These are phyloP conservation scores for Aureobasidium sp. DNA, from an alignment of 2,329 filamentous ascomycete genomes.

Conservation along the genomic window DNA sequence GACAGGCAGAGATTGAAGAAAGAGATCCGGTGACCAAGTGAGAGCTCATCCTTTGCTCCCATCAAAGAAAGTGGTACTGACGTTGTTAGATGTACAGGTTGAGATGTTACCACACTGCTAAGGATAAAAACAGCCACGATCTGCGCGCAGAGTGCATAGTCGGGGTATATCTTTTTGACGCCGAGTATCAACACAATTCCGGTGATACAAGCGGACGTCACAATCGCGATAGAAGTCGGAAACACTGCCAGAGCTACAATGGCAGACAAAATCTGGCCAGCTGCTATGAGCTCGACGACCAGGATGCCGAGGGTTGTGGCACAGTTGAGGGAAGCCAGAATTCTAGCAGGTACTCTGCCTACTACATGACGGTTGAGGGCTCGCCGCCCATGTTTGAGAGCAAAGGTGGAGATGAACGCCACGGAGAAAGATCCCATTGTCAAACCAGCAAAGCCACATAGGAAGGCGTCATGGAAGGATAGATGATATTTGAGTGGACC, in stretches of 20 bases:
- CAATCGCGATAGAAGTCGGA: not conserved
- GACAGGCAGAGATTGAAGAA: not conserved
- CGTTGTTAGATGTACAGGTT: not conserved
- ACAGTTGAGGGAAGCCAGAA: not conserved
- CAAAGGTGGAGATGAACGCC: not conserved
- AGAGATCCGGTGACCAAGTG: not conserved
- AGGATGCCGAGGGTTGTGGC: not conserved
- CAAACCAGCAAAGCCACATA: not conserved
- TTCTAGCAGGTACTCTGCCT: not conserved
- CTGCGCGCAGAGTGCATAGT: not conserved
- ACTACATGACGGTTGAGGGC: not conserved
- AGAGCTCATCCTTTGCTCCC: not conserved
- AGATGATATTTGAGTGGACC: not conserved
- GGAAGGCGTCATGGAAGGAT: not conserved
- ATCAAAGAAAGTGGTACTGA: not conserved
- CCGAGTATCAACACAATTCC: not conserved
- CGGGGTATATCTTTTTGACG: not conserved
- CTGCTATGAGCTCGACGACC: not conserved
- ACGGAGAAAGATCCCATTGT: not conserved
- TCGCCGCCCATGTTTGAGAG: not conserved
- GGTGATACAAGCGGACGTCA: not conserved
- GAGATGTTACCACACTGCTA: not conserved
- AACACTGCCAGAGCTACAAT: not conserved
- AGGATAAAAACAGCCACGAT: not conserved
- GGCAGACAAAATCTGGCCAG: conserved; percentile 1